These are phyloP conservation scores for Neopestalotiopsis rosae DNA, from an alignment of 2,329 filamentous ascomycete genomes.

Conservation along the genomic window DNA sequence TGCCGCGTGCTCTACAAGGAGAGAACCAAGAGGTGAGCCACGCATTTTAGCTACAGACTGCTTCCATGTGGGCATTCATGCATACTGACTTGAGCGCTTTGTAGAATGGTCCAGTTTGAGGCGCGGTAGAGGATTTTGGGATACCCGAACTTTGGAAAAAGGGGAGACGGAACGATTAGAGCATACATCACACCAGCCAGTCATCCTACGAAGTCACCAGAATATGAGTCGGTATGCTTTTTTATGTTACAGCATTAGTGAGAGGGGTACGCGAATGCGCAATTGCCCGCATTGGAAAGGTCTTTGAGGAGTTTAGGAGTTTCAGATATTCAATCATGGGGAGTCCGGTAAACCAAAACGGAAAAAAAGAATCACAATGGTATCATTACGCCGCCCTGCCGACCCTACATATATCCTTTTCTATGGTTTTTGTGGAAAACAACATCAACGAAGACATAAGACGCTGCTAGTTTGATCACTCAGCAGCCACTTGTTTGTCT, in stretches of 20 bases:
- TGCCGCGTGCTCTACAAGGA: slow-evolving; percentile 98
- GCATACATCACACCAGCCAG: background rate
- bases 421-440: background rate
- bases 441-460: slow-evolving; percentile 3
- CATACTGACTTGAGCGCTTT: slow-evolving; percentile 15
- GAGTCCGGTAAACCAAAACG: slow-evolving; percentile 22
- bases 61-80: too few species aligned
- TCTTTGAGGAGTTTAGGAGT: slow-evolving; percentile 12
- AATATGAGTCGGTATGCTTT: background rate
- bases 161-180: background rate
- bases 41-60: background rate
- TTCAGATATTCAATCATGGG: slow-evolving; percentile 19
- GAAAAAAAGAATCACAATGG: slow-evolving; percentile 23
- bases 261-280: background rate
- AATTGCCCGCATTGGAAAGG: background rate
- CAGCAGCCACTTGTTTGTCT: background rate
- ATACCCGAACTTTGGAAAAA: background rate
- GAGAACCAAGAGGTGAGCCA: slow-evolving; percentile 87
- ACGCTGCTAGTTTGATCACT: slow-evolving; percentile 29
- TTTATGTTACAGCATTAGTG: background rate
- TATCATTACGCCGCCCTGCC: slow-evolving; percentile 30
- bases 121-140: slow-evolving; percentile 67
- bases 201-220: background rate
- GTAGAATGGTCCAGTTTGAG: slow-evolving; percentile 98
- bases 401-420: background rate